phyloP scores from a whole-genome alignment of 2,329 filamentous ascomycete species.

The Penicillium sp. region DNA sequence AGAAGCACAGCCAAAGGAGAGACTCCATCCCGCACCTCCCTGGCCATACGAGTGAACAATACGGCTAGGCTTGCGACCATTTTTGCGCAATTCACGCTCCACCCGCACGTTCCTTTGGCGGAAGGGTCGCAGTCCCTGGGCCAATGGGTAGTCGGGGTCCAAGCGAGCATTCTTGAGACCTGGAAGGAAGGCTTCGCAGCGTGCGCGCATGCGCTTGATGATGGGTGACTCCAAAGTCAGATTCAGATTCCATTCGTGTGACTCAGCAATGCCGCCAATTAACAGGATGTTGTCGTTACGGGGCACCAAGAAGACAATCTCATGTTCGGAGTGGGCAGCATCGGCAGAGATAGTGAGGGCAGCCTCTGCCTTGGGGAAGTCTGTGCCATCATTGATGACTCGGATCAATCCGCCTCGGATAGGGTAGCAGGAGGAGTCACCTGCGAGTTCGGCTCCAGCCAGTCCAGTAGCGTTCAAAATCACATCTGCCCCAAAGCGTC shows the following conservation, averaged over 20 bases:
- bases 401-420: conserved; percentile 48
- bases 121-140: conserved; percentile 46
- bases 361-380: conserved; percentile 44
- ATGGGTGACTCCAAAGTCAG: not conserved
- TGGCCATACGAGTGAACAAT: conserved; percentile 50
- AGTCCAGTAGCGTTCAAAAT: conserved; percentile 50
- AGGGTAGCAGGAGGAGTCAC: conserved; percentile 44
- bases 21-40: conserved; percentile 45
- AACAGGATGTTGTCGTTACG: conserved; percentile 8
- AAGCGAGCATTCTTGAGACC: conserved; percentile 42
- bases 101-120: conserved; percentile 44
- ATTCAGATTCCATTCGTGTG: conserved; percentile 14
- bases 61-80: conserved; percentile 27
- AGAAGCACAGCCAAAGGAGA: not conserved
- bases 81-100: conserved; percentile 37
- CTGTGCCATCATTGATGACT: conserved; percentile 47
- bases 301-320: conserved; percentile 41
- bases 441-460: conserved; percentile 42
- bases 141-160: conserved; percentile 45
- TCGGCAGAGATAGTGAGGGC: conserved; percentile 40
- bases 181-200: conserved; percentile 47
- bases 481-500: conserved; percentile 23
- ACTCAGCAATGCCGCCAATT: conserved; percentile 32
- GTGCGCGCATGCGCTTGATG: conserved; percentile 33
- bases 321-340: conserved; percentile 14